A percentile compares a stretch with the other conserved stretches of the same genome.
Evolutionary conservation across 1,284 basidiomycete genomes (phyloP).

Genomic region (Ustilago curta): DNA sequence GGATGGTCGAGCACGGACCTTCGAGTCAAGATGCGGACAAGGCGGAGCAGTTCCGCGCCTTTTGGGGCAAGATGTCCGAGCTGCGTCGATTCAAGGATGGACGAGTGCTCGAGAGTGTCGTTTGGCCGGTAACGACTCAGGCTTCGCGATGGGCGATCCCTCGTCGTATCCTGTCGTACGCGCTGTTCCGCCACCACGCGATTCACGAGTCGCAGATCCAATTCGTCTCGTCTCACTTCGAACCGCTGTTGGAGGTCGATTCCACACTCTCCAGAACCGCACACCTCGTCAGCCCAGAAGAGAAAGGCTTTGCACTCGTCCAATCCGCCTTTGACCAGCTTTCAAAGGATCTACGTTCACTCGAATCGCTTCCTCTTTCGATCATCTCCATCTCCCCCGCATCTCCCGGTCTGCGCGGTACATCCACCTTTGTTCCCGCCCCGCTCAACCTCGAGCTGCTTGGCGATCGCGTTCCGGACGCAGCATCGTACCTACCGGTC

Average conservation of each 20-base stretch:
- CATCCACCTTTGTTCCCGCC: slow-evolving; percentile 79
- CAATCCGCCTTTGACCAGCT: slow-evolving; percentile 84
- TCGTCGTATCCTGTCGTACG: slow-evolving; percentile 78
- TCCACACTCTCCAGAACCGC: slow-evolving; percentile 59
- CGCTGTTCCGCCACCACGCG: slow-evolving; percentile 81
- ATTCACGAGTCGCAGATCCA: slow-evolving; percentile 73
- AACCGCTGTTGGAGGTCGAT: slow-evolving; percentile 74
- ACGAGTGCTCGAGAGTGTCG: slow-evolving; percentile 89
- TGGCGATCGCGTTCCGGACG: slow-evolving; percentile 65
- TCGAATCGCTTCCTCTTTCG: slow-evolving; percentile 82
- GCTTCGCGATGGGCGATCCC: slow-evolving; percentile 79
- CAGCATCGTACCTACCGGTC: slow-evolving; percentile 70
- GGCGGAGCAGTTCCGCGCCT: slow-evolving; percentile 77
- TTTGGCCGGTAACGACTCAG: slow-evolving; percentile 76
- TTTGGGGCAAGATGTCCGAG: slow-evolving; percentile 95
- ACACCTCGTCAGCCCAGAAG: slow-evolving; percentile 68
- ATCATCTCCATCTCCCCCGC: slow-evolving; percentile 80
- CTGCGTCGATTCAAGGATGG: slow-evolving; percentile 97
- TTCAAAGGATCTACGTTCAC: slow-evolving; percentile 80
- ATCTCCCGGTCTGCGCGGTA: slow-evolving; percentile 80
- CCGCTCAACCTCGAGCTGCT: slow-evolving; percentile 71
- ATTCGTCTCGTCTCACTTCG: slow-evolving; percentile 75
- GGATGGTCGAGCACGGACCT: slow-evolving; percentile 71
- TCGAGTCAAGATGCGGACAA: slow-evolving; percentile 71
- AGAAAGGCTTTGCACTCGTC: slow-evolving; percentile 78